These are phyloP conservation scores for Hypoxylon trugodes DNA, from an alignment of 495 filamentous ascomycete genomes.

Conservation along the genomic window DNA sequence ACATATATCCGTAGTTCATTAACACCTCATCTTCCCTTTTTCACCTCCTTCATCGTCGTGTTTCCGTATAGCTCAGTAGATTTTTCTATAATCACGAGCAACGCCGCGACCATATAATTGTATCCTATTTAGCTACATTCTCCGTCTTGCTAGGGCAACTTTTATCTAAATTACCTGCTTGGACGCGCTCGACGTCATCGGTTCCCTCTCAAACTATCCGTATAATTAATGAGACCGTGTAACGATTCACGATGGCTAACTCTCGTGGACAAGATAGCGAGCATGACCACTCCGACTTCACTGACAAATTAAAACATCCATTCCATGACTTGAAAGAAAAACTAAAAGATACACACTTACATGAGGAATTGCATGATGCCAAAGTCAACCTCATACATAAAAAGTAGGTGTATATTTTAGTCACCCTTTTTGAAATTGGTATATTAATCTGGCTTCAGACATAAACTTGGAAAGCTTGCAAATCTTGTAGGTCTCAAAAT, in stretches of 20 bases:
- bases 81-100: neutral
- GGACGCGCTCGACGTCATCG: neutral
- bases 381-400: constrained; percentile 58
- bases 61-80: neutral
- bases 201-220: neutral
- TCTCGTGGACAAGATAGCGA: constrained; percentile 28
- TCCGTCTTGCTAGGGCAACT: neutral
- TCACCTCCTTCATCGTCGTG: neutral
- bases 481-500: constrained; percentile 58
- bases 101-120: neutral
- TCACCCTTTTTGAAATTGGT: neutral
- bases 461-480: constrained; percentile 63
- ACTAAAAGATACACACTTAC: constrained; percentile 54
- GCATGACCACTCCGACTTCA: constrained; percentile 28
- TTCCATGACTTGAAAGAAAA: constrained; percentile 58
- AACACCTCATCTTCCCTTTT: neutral
- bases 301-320: constrained; percentile 48
- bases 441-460: constrained; percentile 42
- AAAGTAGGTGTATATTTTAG: constrained; percentile 47
- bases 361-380: constrained; percentile 57
- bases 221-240: neutral
- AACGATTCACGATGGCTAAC: constrained; percentile 9
- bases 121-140: too few relatives aligned
- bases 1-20: neutral
- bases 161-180: neutral